phyloP scores from a whole-genome alignment of 73 alveolate species.

The Breviolum minutum region DNA sequence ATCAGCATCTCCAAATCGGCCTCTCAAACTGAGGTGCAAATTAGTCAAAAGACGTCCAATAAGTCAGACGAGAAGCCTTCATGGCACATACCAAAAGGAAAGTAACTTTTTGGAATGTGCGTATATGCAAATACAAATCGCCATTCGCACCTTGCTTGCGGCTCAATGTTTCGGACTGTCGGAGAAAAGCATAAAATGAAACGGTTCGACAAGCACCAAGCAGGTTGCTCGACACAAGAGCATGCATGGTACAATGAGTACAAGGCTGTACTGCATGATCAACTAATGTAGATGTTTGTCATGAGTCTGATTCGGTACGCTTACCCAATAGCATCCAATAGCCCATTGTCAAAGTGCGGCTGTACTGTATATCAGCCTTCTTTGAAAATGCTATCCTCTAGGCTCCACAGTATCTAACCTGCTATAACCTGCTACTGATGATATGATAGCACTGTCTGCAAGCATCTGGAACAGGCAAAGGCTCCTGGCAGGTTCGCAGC shows the following conservation, averaged over 20 bases:
- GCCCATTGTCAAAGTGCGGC: not conserved
- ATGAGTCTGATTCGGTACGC: not conserved
- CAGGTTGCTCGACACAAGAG: too few relatives aligned
- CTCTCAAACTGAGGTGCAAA: too few relatives aligned
- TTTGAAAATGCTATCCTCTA: too few relatives aligned
- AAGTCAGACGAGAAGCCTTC: not conserved
- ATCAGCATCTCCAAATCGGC: not conserved
- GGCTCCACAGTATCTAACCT: too few relatives aligned
- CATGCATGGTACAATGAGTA: too few relatives aligned
- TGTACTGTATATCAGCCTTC: not conserved
- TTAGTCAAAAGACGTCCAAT: not conserved
- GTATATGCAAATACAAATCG: not conserved
- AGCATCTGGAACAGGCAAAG: not conserved
- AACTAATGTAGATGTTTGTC: too few relatives aligned
- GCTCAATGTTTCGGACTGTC: conserved; percentile 25
- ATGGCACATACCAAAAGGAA: not conserved
- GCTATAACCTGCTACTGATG: too few relatives aligned
- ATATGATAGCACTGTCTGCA: not conserved
- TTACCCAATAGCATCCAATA: not conserved
- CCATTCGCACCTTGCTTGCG: conserved; percentile 14
- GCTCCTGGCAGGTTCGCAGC: conserved; percentile 62
- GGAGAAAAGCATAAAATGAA: too few relatives aligned
- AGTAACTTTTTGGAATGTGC: not conserved
- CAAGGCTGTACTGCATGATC: too few relatives aligned
- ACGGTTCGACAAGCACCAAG: too few relatives aligned